These are phyloP conservation scores for Chytriomyces hyalinus DNA, from an alignment of 192 early-diverging fungal genomes.

Conservation along the genomic window DNA sequence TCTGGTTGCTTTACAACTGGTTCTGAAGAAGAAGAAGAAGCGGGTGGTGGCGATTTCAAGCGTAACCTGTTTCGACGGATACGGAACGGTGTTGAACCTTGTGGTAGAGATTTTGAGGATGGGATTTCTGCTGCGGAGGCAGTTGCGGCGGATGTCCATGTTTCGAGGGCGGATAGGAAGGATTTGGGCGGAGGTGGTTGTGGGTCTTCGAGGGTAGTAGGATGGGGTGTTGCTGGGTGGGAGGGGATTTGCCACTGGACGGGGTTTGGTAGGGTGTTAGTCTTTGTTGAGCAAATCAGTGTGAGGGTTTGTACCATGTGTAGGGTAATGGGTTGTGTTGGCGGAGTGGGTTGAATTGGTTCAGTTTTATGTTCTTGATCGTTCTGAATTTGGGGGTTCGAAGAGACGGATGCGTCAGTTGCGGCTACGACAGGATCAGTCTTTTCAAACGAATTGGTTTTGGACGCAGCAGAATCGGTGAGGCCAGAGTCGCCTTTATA, in stretches of 20 bases:
- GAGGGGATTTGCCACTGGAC: neutral
- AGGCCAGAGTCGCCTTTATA: conserved; percentile 1
- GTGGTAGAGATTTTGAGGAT: neutral
- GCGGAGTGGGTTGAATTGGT: neutral
- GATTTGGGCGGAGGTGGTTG: neutral
- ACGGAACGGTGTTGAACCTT: conserved; percentile 11
- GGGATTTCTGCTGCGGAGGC: conserved; percentile 6
- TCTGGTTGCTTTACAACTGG: too few relatives aligned
- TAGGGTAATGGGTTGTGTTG: neutral
- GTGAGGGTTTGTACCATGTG: neutral
- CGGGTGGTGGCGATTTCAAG: neutral
- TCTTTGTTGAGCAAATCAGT: neutral
- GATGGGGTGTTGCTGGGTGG: neutral
- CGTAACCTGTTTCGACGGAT: neutral
- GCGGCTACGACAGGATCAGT: neutral
- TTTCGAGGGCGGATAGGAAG: neutral
- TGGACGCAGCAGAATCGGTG: neutral
- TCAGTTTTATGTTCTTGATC: neutral
- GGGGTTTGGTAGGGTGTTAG: neutral
- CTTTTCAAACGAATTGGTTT: too few relatives aligned
- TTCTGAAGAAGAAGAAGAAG: too few relatives aligned
- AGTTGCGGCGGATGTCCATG: conserved; percentile 8
- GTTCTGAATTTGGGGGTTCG: neutral
- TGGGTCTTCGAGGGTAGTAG: neutral
- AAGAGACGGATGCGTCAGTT: neutral